Conservation (phyloP, 495 filamentous ascomycete species). For the Tuber microsphaerosporum region DNA sequence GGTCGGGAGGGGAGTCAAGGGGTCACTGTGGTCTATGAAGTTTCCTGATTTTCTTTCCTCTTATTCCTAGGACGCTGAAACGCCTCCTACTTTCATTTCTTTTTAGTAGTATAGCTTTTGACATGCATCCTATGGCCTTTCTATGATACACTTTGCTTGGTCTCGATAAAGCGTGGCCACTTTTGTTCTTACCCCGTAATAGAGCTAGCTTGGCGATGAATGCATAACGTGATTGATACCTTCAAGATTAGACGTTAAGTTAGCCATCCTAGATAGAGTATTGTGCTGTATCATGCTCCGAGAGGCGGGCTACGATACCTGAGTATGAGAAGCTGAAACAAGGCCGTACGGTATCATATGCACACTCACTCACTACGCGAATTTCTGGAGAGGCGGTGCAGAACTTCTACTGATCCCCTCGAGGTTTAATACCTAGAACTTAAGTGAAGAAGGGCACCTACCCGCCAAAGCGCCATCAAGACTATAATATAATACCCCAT, state of each 20-base stretch:
- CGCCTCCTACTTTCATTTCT: not conserved
- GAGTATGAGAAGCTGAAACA: not conserved
- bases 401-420: not conserved
- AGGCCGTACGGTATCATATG: not conserved
- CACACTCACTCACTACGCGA: not conserved
- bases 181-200: not conserved
- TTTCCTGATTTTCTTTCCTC: not conserved
- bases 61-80: not conserved
- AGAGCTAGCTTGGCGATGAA: not conserved
- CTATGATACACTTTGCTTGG: not conserved
- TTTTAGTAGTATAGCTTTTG: not conserved
- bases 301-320: not conserved
- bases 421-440: not conserved
- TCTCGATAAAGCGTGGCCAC: not conserved
- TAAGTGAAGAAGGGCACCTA: not conserved
- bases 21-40: not conserved
- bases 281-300: not conserved
- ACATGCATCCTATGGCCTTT: not conserved
- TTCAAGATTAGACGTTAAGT: not conserved
- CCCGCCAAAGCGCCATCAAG: not conserved
- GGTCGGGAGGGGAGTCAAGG: not conserved
- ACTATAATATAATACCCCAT: not conserved
- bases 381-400: not conserved
- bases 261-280: not conserved
- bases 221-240: not conserved